Conservation (phyloP, 192 early-diverging fungal genomes). For the Coemansia sp. region DNA sequence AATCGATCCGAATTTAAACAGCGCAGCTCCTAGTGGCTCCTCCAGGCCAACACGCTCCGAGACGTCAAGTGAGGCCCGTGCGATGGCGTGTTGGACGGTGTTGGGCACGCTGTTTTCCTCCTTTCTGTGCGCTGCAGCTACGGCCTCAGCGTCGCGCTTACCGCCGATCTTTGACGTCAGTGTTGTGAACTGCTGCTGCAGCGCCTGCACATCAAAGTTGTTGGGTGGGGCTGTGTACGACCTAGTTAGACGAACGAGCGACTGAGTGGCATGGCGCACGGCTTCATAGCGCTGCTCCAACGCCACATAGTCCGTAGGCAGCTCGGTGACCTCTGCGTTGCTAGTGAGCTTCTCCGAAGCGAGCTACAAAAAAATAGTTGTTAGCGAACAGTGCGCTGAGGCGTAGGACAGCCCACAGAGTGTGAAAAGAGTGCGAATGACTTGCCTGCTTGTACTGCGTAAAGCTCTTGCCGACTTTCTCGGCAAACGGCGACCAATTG, state of each 20-base stretch:
- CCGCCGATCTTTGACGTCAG: constrained; percentile 48
- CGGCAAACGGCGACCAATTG: constrained; percentile 52
- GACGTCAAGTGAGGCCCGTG: constrained; percentile 63
- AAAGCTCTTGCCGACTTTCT: constrained; percentile 46
- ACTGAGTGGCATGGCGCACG: constrained; percentile 29
- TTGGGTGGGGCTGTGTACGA: constrained; percentile 72
- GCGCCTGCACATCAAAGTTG: constrained; percentile 66
- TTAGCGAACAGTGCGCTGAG: not conserved
- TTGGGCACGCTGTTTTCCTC: constrained; percentile 49
- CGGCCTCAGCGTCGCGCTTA: constrained; percentile 57
- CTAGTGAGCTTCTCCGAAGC: constrained; percentile 86
- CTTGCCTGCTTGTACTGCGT: constrained; percentile 56
- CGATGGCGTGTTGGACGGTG: constrained; percentile 74
- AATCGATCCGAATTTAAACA: constrained; percentile 82
- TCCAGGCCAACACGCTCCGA: constrained; percentile 70
- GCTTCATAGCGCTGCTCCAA: constrained; percentile 68
- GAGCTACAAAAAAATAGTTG: constrained; percentile 57
- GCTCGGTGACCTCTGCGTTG: constrained; percentile 81
- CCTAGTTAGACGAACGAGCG: constrained; percentile 71
- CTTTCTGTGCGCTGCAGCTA: constrained; percentile 42
- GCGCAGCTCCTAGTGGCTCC: constrained; percentile 82
- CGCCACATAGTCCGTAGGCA: constrained; percentile 90
- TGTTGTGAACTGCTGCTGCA: constrained; percentile 63
- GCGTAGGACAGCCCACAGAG: not conserved
- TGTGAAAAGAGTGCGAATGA: not conserved